Base-by-base conservation (phyloP, 2,329 filamentous ascomycete genomes). In the Cladophialophora yegresii region DNA sequence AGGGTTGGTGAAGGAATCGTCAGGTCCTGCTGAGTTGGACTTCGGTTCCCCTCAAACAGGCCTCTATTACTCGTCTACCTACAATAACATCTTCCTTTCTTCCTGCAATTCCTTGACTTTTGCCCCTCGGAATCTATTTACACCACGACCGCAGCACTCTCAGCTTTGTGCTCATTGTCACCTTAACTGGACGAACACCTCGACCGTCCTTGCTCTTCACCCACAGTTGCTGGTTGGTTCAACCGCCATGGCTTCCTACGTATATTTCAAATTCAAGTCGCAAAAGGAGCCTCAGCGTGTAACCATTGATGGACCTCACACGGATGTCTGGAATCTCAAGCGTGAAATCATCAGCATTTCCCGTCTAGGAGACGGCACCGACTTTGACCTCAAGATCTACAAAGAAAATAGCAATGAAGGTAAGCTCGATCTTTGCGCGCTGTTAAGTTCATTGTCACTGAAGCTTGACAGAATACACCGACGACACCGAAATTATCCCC, bases 211-310 rank as follows among this genome's bases (percentile, higher is more conserved):
- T 58, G 51, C 62, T 40, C 50, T 16, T 61, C 47, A 43, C 22
- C 47, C 30, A 26, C 23, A 16, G 49, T 51, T 43, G 26, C 54
- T 30, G 23, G 26, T 43, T 59, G 65, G 58, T 58, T 50, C 55
- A 51, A 56, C 61, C 64, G 87, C 74, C 74, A 97, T 97, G 93
- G 87, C 92, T 76, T 96, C 95, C 63, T 98, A 93, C 71, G 95
- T 99, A 75, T 98, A 97, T 81, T 99, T 97, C 90, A 96, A 96
- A 82, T 99, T 99, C 88, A 98, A 97, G 82, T 98, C 93, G 72
- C 92, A 96, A 77, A 97, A 92, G 82, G 95, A 98, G 76, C 91
- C 92, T 66, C 92, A 92, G 63, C 88, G 93, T 75, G 92, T 99
- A 73, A 91, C 93, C 75, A 98, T 99, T 78, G 93, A 99, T 79